Evolutionary conservation across 2,329 filamentous ascomycete genomes (phyloP), one percentile per base, ranked within the genome.

Genomic region (Botrytis paeoniae): DNA sequence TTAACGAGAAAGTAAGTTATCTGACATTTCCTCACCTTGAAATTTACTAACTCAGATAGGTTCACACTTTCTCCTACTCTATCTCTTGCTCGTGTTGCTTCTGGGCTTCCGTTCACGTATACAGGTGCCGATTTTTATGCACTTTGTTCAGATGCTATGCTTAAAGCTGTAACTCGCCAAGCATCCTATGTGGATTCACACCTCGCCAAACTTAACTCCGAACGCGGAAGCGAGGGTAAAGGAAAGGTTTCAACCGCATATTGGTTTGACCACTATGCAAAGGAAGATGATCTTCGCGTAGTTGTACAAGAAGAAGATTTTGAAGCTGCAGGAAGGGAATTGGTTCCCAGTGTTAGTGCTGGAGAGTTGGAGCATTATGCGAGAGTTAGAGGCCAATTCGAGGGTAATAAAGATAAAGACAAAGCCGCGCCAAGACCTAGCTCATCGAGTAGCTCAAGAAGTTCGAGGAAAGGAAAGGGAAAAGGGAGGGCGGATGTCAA

Each of bases 101-200:
- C 92, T 69, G 86, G 86, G 18, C 88, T 99, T 6, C 96, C 96
- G 0, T 96, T 98, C 81, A 98, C 95, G 4, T 99, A 98, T 84
- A 99, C 96, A 0, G 96, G 96, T 80, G 96, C 96, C 75, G 96
- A 99, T 83, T 91, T 99, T 80, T 99, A 99, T 83, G 96, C 96
- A 0, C 87, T 99, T 32, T 98, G 95, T 85, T 97, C 94, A 61
- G 96, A 99, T 82, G 94, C 96, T 69, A 99, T 99, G 96, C 91
- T 99, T 77, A 98, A 99, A 82, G 96, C 96, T 32, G 95, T 99
- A 73, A 99, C 96, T 4, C 90, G 96, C 8, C 93, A 97, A 80
- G 94, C 96, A 3, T 88, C 89, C 1, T 86, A 89, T 2, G 95
- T 98, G 3, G 96, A 99, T 81, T 86, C 89, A 69, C 96, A 96